phyloP scores from a whole-genome alignment of 2,329 filamentous ascomycete genomes.

The Phaeoacremonium minimum region DNA sequence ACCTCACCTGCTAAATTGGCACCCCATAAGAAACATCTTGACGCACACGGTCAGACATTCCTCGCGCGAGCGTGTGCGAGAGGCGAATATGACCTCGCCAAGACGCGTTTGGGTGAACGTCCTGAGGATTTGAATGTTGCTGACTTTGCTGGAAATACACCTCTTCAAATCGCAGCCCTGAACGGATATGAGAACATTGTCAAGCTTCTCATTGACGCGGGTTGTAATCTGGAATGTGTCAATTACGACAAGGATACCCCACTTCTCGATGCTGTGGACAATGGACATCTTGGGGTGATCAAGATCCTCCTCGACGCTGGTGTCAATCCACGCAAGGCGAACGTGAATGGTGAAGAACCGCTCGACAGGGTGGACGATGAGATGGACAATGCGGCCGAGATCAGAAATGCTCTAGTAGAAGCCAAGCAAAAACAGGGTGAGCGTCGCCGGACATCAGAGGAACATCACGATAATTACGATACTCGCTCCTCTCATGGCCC shows the following conservation, averaged over 20 bases:
- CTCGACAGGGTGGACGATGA: slow-evolving; percentile 77
- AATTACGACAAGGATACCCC: slow-evolving; percentile 87
- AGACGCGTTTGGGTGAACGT: slow-evolving; percentile 68
- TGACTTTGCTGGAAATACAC: slow-evolving; percentile 95
- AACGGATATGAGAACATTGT: slow-evolving; percentile 86
- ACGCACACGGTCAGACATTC: slow-evolving; percentile 87
- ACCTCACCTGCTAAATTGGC: slow-evolving; percentile 64
- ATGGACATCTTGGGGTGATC: slow-evolving; percentile 86
- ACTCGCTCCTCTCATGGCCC: slow-evolving; percentile 48
- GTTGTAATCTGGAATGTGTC: slow-evolving; percentile 76
- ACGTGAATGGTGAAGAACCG: slow-evolving; percentile 89
- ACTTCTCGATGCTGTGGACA: slow-evolving; percentile 92
- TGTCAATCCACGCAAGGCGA: slow-evolving; percentile 86
- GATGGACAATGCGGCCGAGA: slow-evolving; percentile 73
- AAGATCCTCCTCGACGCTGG: slow-evolving; percentile 78
- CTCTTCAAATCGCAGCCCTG: slow-evolving; percentile 86
- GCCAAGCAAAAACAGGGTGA: slow-evolving; percentile 52
- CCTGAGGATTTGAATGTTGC: slow-evolving; percentile 85
- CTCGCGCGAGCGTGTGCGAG: slow-evolving; percentile 86
- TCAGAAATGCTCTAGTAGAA: slow-evolving; percentile 63
- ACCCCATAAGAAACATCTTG: slow-evolving; percentile 79
- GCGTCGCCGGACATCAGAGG: slow-evolving; percentile 52
- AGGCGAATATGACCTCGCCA: slow-evolving; percentile 76
- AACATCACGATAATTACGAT: slow-evolving; percentile 47
- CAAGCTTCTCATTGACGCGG: slow-evolving; percentile 76